Conservation (phyloP, 148 eudicot species). For the Camellia japonica region DNA sequence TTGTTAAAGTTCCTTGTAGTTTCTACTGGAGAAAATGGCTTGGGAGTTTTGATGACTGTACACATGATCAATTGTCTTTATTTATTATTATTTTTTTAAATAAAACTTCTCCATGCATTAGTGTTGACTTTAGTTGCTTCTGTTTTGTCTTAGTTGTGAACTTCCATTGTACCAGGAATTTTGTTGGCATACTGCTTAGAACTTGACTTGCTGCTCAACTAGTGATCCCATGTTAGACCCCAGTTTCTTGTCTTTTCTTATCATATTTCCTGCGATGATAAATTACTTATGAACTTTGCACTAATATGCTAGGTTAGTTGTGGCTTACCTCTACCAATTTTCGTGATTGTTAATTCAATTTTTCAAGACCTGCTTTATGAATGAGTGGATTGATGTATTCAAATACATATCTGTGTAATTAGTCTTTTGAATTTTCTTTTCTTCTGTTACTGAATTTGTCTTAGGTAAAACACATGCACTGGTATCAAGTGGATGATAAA, state of each 20-base stretch:
- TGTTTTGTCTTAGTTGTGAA: background rate
- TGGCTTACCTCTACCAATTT: background rate
- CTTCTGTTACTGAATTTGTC: constrained; percentile 11
- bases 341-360: background rate
- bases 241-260: background rate
- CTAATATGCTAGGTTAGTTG: background rate
- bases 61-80: background rate
- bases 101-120: background rate
- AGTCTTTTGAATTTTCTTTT: background rate
- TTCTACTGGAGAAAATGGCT: background rate
- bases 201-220: background rate
- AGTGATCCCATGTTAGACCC: background rate
- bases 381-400: background rate
- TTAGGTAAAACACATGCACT: constrained; percentile 95
- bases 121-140: background rate
- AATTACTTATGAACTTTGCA: background rate
- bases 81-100: background rate
- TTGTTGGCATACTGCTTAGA: background rate
- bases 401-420: background rate
- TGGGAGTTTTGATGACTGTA: constrained; percentile 1
- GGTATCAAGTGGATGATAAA: constrained; percentile 80
- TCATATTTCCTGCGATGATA: background rate
- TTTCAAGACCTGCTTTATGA: background rate
- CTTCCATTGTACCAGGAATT: background rate
- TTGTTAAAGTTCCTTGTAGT: background rate